These are phyloP conservation scores for Geotrichum cucujoidarum DNA, from an alignment of 1,139 yeast species.

Conservation along the genomic window DNA sequence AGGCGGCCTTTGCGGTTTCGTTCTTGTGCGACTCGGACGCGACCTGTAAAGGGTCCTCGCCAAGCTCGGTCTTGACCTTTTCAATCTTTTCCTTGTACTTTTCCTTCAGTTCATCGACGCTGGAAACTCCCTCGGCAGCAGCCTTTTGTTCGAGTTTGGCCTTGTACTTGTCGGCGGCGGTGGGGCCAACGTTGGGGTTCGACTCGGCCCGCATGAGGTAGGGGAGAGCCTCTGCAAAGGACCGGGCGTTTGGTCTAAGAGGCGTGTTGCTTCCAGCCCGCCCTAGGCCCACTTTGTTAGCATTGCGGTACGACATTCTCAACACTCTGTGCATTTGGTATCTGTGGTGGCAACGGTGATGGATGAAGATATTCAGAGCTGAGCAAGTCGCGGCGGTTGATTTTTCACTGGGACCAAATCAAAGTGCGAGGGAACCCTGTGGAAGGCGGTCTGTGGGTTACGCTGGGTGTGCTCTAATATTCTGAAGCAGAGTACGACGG, in stretches of 20 bases:
- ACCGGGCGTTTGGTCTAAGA: constrained; percentile 7
- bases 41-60: constrained; percentile 19
- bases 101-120: constrained; percentile 59
- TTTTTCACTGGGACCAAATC: neutral
- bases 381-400: too few species aligned
- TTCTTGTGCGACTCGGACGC: constrained; percentile 19
- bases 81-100: constrained; percentile 51
- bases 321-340: constrained; percentile 9
- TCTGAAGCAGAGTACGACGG: constrained; percentile 9
- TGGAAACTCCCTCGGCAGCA: constrained; percentile 39
- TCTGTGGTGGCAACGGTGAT: neutral
- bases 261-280: constrained; percentile 5
- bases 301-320: constrained; percentile 11
- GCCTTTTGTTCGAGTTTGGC: constrained; percentile 50
- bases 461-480: constrained; percentile 2
- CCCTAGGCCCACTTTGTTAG: constrained; percentile 10
- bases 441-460: neutral
- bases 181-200: constrained; percentile 13
- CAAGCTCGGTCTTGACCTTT: constrained; percentile 46
- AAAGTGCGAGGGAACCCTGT: neutral
- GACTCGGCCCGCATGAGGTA: constrained; percentile 10
- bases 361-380: neutral
- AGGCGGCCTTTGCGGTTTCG: constrained; percentile 20
- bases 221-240: constrained; percentile 12
- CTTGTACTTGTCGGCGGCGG: constrained; percentile 33